These are phyloP conservation scores for Cajanus cajan DNA, from an alignment of 306 rosid genomes.

Conservation along the genomic window DNA sequence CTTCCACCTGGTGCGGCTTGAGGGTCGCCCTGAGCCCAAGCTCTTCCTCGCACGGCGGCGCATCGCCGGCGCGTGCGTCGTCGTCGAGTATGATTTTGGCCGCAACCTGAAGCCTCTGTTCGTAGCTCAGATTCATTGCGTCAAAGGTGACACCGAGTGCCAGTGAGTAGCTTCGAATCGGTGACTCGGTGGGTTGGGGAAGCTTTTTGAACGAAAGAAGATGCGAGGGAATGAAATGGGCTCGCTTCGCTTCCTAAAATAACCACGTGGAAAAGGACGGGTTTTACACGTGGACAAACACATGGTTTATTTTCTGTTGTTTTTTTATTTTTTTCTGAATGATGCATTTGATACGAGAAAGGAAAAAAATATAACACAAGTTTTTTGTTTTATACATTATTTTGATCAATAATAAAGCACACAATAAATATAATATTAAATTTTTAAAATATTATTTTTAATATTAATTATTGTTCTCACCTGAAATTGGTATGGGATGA, in stretches of 20 bases:
- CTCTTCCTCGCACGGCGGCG: slow-evolving; percentile 34
- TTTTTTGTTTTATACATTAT: no score
- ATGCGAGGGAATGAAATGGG: slow-evolving; percentile 27
- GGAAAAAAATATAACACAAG: no score
- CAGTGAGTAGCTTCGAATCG: background rate
- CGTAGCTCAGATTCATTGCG: slow-evolving; percentile 49
- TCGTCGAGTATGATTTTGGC: slow-evolving; percentile 47
- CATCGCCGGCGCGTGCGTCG: slow-evolving; percentile 39
- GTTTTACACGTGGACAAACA: background rate
- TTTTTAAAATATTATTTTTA: no score
- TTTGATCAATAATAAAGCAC: no score
- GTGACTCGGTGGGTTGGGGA: background rate
- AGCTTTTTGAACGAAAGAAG: slow-evolving; percentile 21
- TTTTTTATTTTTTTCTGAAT: no score
- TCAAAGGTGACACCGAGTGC: background rate
- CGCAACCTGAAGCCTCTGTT: slow-evolving; percentile 59
- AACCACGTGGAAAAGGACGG: background rate
- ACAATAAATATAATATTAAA: no score
- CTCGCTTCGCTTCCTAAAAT: background rate
- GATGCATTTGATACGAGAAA: no score
- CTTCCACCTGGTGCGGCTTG: slow-evolving; percentile 85
- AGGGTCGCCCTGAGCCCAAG: slow-evolving; percentile 73
- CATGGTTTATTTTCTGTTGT: no score
- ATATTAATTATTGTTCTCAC: no score
- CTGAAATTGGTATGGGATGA: no score